Conservation (phyloP, 1,284 basidiomycete genomes). For the Anthracocystis setariae region DNA sequence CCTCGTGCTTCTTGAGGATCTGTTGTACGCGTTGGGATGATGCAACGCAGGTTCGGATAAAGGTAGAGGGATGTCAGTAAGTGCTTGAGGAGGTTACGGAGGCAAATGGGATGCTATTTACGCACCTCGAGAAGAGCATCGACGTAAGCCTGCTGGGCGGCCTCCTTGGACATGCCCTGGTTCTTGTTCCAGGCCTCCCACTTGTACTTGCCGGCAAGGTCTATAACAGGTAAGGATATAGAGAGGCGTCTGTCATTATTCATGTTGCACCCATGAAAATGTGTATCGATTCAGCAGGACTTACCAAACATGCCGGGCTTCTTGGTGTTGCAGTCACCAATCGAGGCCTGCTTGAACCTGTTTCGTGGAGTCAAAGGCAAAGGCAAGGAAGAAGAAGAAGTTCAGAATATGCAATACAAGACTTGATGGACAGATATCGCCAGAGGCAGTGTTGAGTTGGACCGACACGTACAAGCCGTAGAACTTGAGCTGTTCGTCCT, state of each 20-base stretch:
- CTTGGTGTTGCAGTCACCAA: slow-evolving; percentile 65
- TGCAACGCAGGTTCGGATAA: too few species aligned
- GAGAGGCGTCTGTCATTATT: neutral
- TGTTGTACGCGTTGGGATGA: slow-evolving; percentile 6
- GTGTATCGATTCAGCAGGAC: slow-evolving; percentile 10
- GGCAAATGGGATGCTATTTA: neutral
- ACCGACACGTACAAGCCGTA: slow-evolving; percentile 55
- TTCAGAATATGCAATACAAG: neutral
- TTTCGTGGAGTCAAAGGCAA: slow-evolving; percentile 18
- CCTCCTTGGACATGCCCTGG: slow-evolving; percentile 58
- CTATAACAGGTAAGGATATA: slow-evolving; percentile 13
- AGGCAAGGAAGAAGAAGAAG: neutral
- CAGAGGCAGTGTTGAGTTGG: neutral
- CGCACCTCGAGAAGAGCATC: slow-evolving; percentile 52
- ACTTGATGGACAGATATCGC: too few species aligned
- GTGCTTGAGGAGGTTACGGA: neutral
- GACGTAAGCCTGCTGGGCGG: slow-evolving; percentile 62
- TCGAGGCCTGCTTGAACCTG: slow-evolving; percentile 65
- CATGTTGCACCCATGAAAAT: neutral
- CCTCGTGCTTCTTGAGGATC: slow-evolving; percentile 59
- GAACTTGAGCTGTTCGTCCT: slow-evolving; percentile 64
- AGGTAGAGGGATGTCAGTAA: too few species aligned
- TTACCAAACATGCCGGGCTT: slow-evolving; percentile 65
- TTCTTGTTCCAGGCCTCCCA: slow-evolving; percentile 66
- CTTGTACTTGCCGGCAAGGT: slow-evolving; percentile 65